These are phyloP conservation scores for maize (Zea mays) DNA, from an alignment of 176 grass and related monocot genomes.

Conservation along the genomic window Zm-B73-REFERENCE-NAM-5.0 NC_050098.1:233490501-233491000, in stretches of 20 bases:
- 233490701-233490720: not conserved
- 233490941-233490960: slow-evolving; percentile 95
- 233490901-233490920: slow-evolving; percentile 93
- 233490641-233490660: no score
- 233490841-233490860: slow-evolving; percentile 33
- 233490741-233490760: not conserved
- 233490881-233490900: slow-evolving; percentile 80
- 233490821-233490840: slow-evolving; percentile 21
- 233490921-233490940: slow-evolving; percentile 99
- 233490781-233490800: slow-evolving; percentile 19
- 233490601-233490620: not conserved
- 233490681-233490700: not conserved
- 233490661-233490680: not conserved
- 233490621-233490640: not conserved
- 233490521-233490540: slow-evolving; percentile 12
- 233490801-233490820: slow-evolving; percentile 26
- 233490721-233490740: not conserved
- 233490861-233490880: slow-evolving; percentile 35
- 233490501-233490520: not conserved
- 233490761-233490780: slow-evolving; percentile 1
- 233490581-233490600: slow-evolving; percentile 12
- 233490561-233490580: not conserved
- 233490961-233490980: slow-evolving; percentile 72
- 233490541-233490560: not conserved
- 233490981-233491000: not conserved